phyloP scores from a whole-genome alignment of 805 yeast species.

The Wickerhamomyces queroliae region DNA sequence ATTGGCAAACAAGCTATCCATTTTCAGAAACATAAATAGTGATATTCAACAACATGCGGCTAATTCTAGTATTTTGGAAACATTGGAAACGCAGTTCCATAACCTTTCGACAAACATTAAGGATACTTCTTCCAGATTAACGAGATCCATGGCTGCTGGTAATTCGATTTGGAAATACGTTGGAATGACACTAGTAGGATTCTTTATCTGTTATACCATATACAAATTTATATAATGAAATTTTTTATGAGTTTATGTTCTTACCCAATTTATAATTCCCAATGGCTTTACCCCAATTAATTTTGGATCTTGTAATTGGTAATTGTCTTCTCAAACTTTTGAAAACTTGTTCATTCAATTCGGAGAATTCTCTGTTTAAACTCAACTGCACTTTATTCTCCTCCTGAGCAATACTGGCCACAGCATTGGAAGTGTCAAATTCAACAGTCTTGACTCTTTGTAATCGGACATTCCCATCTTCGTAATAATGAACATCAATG shows the following conservation, averaged over 20 bases:
- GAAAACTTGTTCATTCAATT: slow-evolving; percentile 75
- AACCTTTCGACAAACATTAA: slow-evolving; percentile 42
- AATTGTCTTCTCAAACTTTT: slow-evolving; percentile 83
- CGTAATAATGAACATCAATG: slow-evolving; percentile 86
- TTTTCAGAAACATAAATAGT: slow-evolving; percentile 58
- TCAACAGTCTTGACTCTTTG: slow-evolving; percentile 36
- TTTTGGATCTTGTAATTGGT: slow-evolving; percentile 86
- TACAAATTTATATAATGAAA: slow-evolving; percentile 33
- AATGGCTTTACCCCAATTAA: slow-evolving; percentile 93
- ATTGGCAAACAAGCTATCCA: slow-evolving; percentile 59
- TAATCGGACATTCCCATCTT: slow-evolving; percentile 91
- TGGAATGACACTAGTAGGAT: slow-evolving; percentile 44
- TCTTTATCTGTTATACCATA: slow-evolving; percentile 54
- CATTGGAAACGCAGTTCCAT: slow-evolving; percentile 41
- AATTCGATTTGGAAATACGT: slow-evolving; percentile 57
- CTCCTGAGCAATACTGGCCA: slow-evolving; percentile 42
- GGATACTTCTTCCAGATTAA: slow-evolving; percentile 43
- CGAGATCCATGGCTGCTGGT: slow-evolving; percentile 53
- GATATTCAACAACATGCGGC: slow-evolving; percentile 60
- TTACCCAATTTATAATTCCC: slow-evolving; percentile 85
- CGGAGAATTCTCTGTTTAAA: slow-evolving; percentile 57
- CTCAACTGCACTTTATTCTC: slow-evolving; percentile 59
- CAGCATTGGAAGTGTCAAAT: slow-evolving; percentile 16
- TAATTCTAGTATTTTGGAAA: background rate
- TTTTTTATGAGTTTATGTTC: background rate